Base-by-base conservation (phyloP, 1,139 yeast species). In the Lodderomyces margitis region DNA sequence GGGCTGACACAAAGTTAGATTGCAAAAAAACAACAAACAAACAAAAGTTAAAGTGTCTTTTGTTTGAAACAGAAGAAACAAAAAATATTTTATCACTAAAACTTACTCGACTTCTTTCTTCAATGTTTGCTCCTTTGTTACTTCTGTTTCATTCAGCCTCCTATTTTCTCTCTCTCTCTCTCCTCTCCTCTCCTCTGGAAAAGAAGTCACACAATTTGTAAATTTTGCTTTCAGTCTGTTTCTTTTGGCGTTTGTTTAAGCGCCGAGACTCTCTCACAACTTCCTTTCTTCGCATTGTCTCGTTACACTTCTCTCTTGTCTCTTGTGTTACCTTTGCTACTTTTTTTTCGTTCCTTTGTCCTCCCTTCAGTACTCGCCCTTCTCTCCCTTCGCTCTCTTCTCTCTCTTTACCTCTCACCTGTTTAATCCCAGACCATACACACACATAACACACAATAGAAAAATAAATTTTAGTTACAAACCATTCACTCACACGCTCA, bases 391-490 rank as follows among this genome's bases (percentile, higher is more conserved):
- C 5, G 4, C 5, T 3, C 8, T 10, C 7, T 10, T 23, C 28
- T 21, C 20, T 24, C 37, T 34, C 21, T 34, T 30, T 20, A 21
- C 14, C 14, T 28, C 21, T 34, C 36, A 14, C 33, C 33, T 14
- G 33, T 9, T 9, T n/a, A 30, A 30, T 30, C 11, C 4, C 16
- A 28, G 8, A 10, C n/a, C 8, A 9, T 11, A 28, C 32, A 28
- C n/a, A 10, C 7, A 28, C 32, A n/a, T n/a, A n/a, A n/a, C n/a
- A n/a, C n/a, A 28, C 32, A 28, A 28, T 9, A 30, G 11, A 16
- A 30, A 4, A 30, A 8, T 15, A 7, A 16, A 34, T 20, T 16
- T 20, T 21, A 5, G 4, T 6, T n/a, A n/a, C n/a, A n/a, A n/a
- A n/a, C n/a, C n/a, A n/a, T n/a, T n/a, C n/a, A n/a, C n/a, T n/a